Percentiles rank a stretch among this genome's conserved stretches.
Conservation (phyloP, 305 asterid genomes). For the Solanum aculeatissimum region DNA sequence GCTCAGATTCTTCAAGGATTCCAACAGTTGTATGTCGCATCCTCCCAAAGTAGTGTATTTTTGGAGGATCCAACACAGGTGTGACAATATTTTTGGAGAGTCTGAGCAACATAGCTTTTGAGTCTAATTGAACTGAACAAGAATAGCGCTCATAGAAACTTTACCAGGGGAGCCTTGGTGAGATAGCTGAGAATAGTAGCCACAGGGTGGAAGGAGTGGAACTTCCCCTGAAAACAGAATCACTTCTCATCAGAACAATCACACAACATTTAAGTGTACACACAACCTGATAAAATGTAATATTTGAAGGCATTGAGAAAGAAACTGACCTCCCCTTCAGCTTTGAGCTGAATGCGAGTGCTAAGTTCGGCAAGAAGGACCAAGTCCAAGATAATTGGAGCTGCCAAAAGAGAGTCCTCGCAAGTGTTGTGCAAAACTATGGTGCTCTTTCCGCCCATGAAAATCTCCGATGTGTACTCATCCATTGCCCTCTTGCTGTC, state of each 20-base stretch:
- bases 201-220: slow-evolving; percentile 47
- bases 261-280: background rate
- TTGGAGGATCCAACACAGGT: background rate
- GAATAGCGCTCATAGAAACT: background rate
- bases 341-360: slow-evolving; percentile 79
- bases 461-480: slow-evolving; percentile 93
- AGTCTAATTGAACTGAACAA: background rate
- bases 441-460: slow-evolving; percentile 93
- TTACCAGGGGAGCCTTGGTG: slow-evolving; percentile 45
- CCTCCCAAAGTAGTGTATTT: background rate
- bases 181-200: slow-evolving; percentile 42
- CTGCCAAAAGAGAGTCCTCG: slow-evolving; percentile 91
- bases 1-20: background rate
- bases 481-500: slow-evolving; percentile 99
- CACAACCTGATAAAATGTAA: background rate
- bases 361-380: slow-evolving; percentile 95
- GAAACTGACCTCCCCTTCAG: slow-evolving; percentile 53
- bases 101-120: background rate
- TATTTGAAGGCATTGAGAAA: background rate
- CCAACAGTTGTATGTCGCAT: background rate
- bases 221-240: slow-evolving; percentile 25
- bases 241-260: background rate
- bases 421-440: slow-evolving; percentile 91
- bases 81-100: background rate
- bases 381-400: slow-evolving; percentile 89